These are phyloP conservation scores for Moesziomyces antarcticus DNA, from an alignment of 1,284 basidiomycete genomes.

Conservation along the genomic window DNA sequence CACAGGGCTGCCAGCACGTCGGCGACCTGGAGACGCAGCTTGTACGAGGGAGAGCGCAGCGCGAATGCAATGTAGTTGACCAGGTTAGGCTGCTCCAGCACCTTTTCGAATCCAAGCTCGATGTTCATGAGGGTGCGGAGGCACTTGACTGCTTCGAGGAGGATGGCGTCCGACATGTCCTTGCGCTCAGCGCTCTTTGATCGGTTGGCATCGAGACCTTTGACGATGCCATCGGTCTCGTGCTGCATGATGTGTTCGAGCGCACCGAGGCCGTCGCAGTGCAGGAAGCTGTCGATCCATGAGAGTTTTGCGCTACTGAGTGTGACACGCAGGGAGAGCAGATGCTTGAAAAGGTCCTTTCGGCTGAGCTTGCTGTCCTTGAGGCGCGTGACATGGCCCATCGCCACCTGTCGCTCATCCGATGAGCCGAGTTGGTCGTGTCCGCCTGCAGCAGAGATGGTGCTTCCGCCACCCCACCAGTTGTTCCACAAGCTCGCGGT, in stretches of 20 bases:
- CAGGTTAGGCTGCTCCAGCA: slow-evolving; percentile 76
- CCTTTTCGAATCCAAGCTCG: slow-evolving; percentile 80
- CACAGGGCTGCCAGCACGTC: slow-evolving; percentile 87
- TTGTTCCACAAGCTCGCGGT: slow-evolving; percentile 49
- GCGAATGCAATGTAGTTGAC: slow-evolving; percentile 81
- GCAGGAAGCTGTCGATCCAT: slow-evolving; percentile 83
- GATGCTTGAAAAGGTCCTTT: slow-evolving; percentile 73
- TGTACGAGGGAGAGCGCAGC: slow-evolving; percentile 74
- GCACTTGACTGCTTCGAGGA: slow-evolving; percentile 75
- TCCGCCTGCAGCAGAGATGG: slow-evolving; percentile 7
- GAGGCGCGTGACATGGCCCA: slow-evolving; percentile 32
- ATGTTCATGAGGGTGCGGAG: slow-evolving; percentile 85
- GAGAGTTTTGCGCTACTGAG: slow-evolving; percentile 81
- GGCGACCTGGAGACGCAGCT: slow-evolving; percentile 77
- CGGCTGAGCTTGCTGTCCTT: slow-evolving; percentile 40
- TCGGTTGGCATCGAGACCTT: slow-evolving; percentile 11
- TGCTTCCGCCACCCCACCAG: slow-evolving; percentile 55
- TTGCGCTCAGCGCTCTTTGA: slow-evolving; percentile 42
- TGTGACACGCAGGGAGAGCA: slow-evolving; percentile 85
- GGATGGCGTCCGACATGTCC: slow-evolving; percentile 55
- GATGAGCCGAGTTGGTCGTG: slow-evolving; percentile 9
- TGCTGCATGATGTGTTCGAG: slow-evolving; percentile 48
- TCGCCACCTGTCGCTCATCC: slow-evolving; percentile 22
- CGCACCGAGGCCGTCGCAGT: slow-evolving; percentile 75
- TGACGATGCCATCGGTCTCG: slow-evolving; percentile 44